phyloP scores from a whole-genome alignment of 1,139 yeast genomes.

The Sugiyamaella novakii region DNA sequence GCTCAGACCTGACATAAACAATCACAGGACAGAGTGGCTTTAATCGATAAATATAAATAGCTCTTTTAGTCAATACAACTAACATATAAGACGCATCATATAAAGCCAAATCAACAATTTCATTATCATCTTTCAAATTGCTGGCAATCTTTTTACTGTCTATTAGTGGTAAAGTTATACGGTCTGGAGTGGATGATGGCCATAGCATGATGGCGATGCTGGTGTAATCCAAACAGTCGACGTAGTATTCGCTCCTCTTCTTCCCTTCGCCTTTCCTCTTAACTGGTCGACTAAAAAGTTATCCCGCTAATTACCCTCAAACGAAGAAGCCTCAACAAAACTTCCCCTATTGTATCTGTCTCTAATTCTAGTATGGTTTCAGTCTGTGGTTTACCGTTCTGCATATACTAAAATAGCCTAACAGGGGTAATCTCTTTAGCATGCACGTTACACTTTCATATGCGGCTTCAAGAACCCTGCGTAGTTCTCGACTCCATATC shows the following conservation, averaged over 20 bases:
- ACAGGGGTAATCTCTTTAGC: background rate
- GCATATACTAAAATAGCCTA: constrained; percentile 3
- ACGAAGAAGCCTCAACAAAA: too few species aligned
- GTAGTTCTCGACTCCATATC: too few species aligned
- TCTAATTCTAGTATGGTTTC: too few species aligned
- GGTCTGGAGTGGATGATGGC: constrained; percentile 19
- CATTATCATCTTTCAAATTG: constrained; percentile 17
- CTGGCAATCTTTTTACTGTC: constrained; percentile 5
- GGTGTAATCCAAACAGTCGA: too few species aligned
- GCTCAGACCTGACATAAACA: constrained; percentile 37
- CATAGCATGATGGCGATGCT: constrained; percentile 25
- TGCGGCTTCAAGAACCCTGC: constrained; percentile 15
- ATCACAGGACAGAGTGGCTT: constrained; percentile 42
- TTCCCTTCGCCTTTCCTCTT: too few species aligned
- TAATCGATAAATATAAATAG: constrained; percentile 31
- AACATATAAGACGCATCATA: constrained; percentile 28
- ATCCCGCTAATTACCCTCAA: too few species aligned
- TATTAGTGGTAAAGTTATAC: constrained; percentile 9
- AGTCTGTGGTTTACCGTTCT: too few species aligned
- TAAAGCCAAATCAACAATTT: constrained; percentile 27
- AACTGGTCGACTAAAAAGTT: too few species aligned
- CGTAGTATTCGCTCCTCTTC: too few species aligned
- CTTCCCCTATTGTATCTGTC: too few species aligned
- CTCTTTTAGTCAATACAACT: constrained; percentile 30
- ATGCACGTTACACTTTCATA: background rate